Conservation (phyloP, 228 moss, liverwort and hornwort species). For the Sphagnum magellanicum region DNA sequence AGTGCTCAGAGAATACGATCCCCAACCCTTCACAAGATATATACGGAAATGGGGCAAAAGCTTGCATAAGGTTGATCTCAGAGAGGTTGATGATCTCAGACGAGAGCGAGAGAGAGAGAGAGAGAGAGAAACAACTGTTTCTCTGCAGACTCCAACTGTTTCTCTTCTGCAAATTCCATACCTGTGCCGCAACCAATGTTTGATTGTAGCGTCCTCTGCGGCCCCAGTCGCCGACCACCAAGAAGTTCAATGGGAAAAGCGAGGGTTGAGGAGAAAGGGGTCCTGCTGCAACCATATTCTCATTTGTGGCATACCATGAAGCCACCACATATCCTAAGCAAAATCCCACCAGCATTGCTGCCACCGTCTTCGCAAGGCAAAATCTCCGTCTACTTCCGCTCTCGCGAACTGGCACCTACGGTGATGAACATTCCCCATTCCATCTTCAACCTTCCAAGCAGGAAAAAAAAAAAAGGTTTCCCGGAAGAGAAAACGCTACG, state of each 20-base stretch:
- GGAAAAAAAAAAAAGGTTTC: too few species aligned
- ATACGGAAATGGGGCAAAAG: not conserved
- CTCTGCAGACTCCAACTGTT: too few species aligned
- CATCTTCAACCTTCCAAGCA: too few species aligned
- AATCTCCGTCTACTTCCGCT: slow-evolving; percentile 3
- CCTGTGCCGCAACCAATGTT: slow-evolving; percentile 64
- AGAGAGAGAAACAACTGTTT: too few species aligned
- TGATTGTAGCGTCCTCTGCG: slow-evolving; percentile 73
- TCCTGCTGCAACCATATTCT: not conserved
- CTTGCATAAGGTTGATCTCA: not conserved
- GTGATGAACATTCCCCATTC: not conserved
- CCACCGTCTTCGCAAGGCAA: slow-evolving; percentile 8
- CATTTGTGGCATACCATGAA: slow-evolving; percentile 18
- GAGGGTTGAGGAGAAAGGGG: too few species aligned
- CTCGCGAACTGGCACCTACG: slow-evolving; percentile 7
- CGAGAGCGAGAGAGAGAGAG: too few species aligned
- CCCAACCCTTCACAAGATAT: too few species aligned
- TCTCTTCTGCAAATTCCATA: slow-evolving; percentile 7
- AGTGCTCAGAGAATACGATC: too few species aligned
- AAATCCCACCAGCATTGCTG: slow-evolving; percentile 24
- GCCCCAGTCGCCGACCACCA: slow-evolving; percentile 94
- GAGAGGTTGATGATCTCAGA: too few species aligned
- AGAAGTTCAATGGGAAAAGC: slow-evolving; percentile 48
- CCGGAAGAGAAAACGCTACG: too few species aligned
- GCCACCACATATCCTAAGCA: slow-evolving; percentile 21